Evolutionary conservation across 345 rosid species (phyloP).

Genomic region (Murraya koenigii): DNA sequence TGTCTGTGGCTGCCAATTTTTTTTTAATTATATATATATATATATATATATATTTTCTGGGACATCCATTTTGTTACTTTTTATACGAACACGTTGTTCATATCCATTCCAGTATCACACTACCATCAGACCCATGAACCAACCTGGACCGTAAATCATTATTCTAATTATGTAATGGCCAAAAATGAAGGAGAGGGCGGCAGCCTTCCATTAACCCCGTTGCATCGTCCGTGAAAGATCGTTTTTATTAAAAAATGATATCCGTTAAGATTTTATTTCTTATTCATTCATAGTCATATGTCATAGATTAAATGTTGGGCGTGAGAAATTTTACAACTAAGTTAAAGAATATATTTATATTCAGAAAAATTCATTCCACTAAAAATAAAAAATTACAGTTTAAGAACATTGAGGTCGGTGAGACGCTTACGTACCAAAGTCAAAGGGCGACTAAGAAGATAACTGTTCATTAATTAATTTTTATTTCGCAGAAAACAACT

Average conservation of each 20-base stretch:
- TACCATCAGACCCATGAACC: not conserved
- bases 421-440: not conserved
- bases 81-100: not conserved
- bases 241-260: no score
- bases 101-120: not conserved
- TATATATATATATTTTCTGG: not conserved
- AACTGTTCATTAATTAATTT: not conserved
- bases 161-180: no score
- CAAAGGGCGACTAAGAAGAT: not conserved
- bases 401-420: not conserved
- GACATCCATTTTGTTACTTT: not conserved
- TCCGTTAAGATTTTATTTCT: no score
- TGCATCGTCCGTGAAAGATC: no score
- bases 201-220: not conserved
- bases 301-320: no score
- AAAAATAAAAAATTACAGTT: no score
- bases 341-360: no score
- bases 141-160: not conserved
- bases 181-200: not conserved
- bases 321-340: no score
- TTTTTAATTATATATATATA: no score
- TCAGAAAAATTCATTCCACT: no score
- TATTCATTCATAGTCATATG: no score
- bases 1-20: not conserved
- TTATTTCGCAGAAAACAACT: not conserved